Evolutionary conservation across 2,329 filamentous ascomycete genomes (phyloP), one percentile per base, ranked within the genome.

Genomic region (Penicillium decumbens): DNA sequence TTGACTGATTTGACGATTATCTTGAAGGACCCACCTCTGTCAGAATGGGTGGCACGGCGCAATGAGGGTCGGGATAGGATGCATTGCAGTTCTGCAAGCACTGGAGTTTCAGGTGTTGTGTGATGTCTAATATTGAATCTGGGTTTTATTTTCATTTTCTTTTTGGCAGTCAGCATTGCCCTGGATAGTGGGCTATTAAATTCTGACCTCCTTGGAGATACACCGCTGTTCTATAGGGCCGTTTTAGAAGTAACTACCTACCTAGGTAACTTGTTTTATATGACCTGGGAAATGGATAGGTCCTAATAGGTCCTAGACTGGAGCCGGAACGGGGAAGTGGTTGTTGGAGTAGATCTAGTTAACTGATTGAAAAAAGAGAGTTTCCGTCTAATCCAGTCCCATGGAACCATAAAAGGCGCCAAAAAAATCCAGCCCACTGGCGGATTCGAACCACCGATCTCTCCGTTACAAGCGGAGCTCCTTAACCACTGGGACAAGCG

Each of bases 81-180:
- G 49, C 49, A 54, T 52, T 57, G 41, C 44, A 52, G 27, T 55
- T 58, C 39, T 39, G 41, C 38, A 57, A 57, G 57, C 56, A 53
- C 43, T 47, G 57, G 43, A 51, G 52, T 60, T 56, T 40, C 23
- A 37, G 45, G 50, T 50, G 48, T 58, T 58, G 43, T 47, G 41
- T 52, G 49, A 48, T 52, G 39, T 53, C 49, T 51, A 42, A 56
- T 56, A 46, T 41, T 45, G 25, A 41, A 53, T 50, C 44, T 53
- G 43, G 45, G 38, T 47, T 45, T 37, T 41, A 13, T 46, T 30
- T 30, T 8, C 23, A 25, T 41, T 29, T 40, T 5, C 27, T 9
- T 28, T 28, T 28, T 28, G 27, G 27, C 27, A 8, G 5, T 27
- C 13, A 2, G 18, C 23, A 10, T 13, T 40, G 25, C 33, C 8